A percentile compares a stretch with the other conserved stretches of the same genome.
These are phyloP conservation scores for Lyophyllum semitale DNA, from an alignment of 768 basidiomycete genomes.

Conservation along the genomic window DNA sequence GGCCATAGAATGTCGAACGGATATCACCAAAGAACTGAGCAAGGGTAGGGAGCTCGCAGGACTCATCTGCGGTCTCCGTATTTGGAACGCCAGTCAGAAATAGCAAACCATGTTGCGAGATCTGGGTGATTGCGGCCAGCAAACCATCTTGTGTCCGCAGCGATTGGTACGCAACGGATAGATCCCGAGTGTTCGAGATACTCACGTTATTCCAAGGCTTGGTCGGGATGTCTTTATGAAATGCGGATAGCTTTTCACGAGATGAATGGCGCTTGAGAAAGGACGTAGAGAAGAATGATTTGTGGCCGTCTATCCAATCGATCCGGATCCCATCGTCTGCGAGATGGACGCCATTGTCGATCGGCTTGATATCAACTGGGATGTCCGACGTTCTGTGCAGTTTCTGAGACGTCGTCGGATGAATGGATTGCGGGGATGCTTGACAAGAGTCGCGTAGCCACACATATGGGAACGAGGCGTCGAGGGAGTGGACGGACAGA, in stretches of 20 bases:
- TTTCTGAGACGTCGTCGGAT: slow-evolving; percentile 80
- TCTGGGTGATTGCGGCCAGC: slow-evolving; percentile 63
- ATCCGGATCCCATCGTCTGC: slow-evolving; percentile 48
- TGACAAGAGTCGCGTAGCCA: slow-evolving; percentile 90
- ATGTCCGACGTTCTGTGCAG: slow-evolving; percentile 72
- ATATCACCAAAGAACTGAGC: slow-evolving; percentile 74
- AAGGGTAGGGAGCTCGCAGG: slow-evolving; percentile 69
- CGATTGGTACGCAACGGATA: slow-evolving; percentile 58
- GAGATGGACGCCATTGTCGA: slow-evolving; percentile 40
- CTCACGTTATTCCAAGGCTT: slow-evolving; percentile 14
- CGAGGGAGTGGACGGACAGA: slow-evolving; percentile 41
- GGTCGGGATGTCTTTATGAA: slow-evolving; percentile 15
- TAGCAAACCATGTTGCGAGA: slow-evolving; percentile 71
- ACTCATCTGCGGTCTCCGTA: slow-evolving; percentile 53
- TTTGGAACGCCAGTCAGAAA: slow-evolving; percentile 74
- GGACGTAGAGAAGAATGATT: slow-evolving; percentile 49
- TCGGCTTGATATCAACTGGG: slow-evolving; percentile 48
- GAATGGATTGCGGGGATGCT: slow-evolving; percentile 65
- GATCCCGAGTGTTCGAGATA: slow-evolving; percentile 30
- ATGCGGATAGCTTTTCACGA: slow-evolving; percentile 16
- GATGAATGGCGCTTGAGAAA: slow-evolving; percentile 52
- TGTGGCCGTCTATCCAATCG: slow-evolving; percentile 61
- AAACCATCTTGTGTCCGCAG: slow-evolving; percentile 49
- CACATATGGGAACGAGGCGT: slow-evolving; percentile 56
- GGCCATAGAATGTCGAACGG: slow-evolving; percentile 87